Conservation (phyloP, 495 filamentous ascomycete genomes). For the Aspergillus bertholletiae region DNA sequence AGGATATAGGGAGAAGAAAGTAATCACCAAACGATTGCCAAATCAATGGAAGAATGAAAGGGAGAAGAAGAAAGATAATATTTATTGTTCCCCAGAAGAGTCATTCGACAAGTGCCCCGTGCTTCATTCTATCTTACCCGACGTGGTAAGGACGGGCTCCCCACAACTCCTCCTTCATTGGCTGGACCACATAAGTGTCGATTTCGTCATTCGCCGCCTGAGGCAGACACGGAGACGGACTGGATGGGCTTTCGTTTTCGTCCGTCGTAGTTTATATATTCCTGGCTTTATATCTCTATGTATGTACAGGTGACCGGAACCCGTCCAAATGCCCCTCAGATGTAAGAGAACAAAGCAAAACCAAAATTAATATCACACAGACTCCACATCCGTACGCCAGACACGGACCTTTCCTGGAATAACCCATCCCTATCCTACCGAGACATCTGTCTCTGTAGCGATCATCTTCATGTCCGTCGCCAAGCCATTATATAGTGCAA, state of each 20-base stretch:
- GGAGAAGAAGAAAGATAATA: not conserved
- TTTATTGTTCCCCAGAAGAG: constrained; percentile 14
- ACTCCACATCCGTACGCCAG: not conserved
- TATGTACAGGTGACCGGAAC: too few relatives aligned
- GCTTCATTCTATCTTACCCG: constrained; percentile 2
- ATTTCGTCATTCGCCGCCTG: not conserved
- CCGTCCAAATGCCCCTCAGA: too few relatives aligned
- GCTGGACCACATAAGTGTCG: not conserved
- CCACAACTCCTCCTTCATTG: constrained; percentile 5
- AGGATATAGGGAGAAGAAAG: not conserved
- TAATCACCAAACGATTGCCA: constrained; percentile 6
- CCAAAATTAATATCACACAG: not conserved
- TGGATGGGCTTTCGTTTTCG: too few relatives aligned
- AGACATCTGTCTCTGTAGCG: not conserved
- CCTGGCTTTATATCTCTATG: too few relatives aligned
- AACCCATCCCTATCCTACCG: not conserved
- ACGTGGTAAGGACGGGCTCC: constrained; percentile 10
- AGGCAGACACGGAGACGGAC: not conserved
- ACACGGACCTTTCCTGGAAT: not conserved
- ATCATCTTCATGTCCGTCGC: not conserved
- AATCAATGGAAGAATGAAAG: not conserved
- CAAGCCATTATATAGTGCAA: not conserved
- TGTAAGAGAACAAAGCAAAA: not conserved
- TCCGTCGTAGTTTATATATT: too few relatives aligned
- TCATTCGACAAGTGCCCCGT: constrained; percentile 7